Percentiles rank a stretch among this genome's conserved stretches.
These are phyloP conservation scores for Dryadomyces quercivorus DNA, from an alignment of 2,329 filamentous ascomycete species.

Conservation along the genomic window DNA sequence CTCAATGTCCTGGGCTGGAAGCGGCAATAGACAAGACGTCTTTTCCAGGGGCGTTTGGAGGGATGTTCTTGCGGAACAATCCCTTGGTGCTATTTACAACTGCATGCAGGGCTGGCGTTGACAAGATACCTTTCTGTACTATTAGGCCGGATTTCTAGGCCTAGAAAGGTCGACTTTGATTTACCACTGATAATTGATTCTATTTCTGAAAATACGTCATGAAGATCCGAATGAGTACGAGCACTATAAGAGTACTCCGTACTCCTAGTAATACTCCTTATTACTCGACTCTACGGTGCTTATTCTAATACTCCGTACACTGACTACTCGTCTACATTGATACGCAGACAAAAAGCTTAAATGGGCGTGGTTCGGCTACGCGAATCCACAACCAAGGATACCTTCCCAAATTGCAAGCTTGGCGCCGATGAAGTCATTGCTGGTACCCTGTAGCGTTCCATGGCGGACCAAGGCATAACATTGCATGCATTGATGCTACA, in stretches of 20 bases:
- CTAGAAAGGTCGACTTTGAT: neutral
- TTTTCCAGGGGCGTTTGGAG: neutral
- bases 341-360: neutral
- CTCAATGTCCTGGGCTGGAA: conserved; percentile 22
- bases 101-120: neutral
- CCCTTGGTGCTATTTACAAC: neutral
- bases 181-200: neutral
- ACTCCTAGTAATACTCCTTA: no score
- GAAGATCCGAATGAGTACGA: no score
- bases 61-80: neutral
- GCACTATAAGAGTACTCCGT: no score
- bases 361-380: neutral
- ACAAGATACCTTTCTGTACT: neutral
- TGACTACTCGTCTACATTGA: neutral
- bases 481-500: no score
- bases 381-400: neutral
- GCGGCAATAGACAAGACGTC: neutral
- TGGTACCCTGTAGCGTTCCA: neutral
- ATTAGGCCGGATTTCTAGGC: neutral
- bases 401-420: neutral
- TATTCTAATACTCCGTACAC: no score
- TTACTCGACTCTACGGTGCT: no score
- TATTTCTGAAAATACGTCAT: no score
- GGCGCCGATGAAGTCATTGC: neutral
- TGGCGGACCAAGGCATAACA: no score